phyloP scores from a whole-genome alignment of 2,329 filamentous ascomycete species.

The Lecanicillium sp. region DNA sequence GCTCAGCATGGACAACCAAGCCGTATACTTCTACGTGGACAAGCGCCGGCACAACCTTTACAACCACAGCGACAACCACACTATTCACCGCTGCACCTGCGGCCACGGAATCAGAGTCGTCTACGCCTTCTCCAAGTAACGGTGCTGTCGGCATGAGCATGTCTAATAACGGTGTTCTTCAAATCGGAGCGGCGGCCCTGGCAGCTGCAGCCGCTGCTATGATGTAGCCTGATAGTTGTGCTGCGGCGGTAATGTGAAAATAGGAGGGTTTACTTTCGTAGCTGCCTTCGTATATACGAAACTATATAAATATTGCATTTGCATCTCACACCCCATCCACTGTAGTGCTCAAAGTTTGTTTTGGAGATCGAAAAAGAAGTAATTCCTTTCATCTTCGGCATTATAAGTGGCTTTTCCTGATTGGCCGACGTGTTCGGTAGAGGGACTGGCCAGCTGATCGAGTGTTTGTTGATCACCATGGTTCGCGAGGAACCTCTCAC shows the following conservation, averaged over 20 bases:
- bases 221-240: no score
- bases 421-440: slow-evolving; percentile 15
- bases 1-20: not conserved
- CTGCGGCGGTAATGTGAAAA: no score
- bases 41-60: not conserved
- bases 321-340: no score
- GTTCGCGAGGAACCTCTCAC: slow-evolving; percentile 19
- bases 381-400: slow-evolving; percentile 10
- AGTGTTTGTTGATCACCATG: slow-evolving; percentile 16
- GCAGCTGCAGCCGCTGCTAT: not conserved
- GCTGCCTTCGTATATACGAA: no score
- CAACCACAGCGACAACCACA: not conserved
- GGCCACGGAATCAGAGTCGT: not conserved
- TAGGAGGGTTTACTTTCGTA: no score
- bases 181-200: slow-evolving; percentile 1
- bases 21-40: slow-evolving; percentile 1
- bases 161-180: no score
- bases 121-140: not conserved
- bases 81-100: not conserved
- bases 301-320: no score
- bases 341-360: no score
- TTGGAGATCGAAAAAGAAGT: slow-evolving; percentile 12
- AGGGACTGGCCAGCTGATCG: slow-evolving; percentile 9
- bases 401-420: slow-evolving; percentile 7
- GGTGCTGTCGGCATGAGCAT: no score